These are phyloP conservation scores for Ganoderma resinaceum DNA, from an alignment of 1,284 basidiomycete genomes.

Conservation along the genomic window DNA sequence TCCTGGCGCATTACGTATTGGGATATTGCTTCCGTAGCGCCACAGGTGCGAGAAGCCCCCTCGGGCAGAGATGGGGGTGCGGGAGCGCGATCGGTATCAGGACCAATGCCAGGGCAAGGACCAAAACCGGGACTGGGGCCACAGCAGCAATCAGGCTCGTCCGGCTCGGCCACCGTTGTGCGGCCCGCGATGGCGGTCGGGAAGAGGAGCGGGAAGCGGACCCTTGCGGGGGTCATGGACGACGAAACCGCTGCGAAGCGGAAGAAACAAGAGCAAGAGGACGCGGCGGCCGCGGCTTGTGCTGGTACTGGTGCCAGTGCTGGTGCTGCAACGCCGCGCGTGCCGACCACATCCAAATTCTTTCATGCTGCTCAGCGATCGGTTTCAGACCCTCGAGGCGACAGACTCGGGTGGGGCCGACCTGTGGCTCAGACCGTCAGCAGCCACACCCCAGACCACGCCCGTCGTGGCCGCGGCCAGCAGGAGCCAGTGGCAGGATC, in stretches of 20 bases:
- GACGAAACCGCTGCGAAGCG: constrained; percentile 63
- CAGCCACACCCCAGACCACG: not conserved
- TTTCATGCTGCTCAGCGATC: constrained; percentile 35
- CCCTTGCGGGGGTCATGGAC: constrained; percentile 72
- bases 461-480: constrained; percentile 6
- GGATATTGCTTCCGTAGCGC: constrained; percentile 47
- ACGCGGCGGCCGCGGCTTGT: constrained; percentile 21
- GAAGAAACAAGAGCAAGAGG: constrained; percentile 49
- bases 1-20: constrained; percentile 34
- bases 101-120: not conserved
- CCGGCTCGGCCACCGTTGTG: constrained; percentile 4
- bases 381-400: constrained; percentile 31
- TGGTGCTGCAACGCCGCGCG: constrained; percentile 23
- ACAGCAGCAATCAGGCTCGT: not conserved
- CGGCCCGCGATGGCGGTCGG: constrained; percentile 47
- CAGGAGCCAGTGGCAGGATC: constrained; percentile 44
- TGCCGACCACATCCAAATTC: constrained; percentile 35
- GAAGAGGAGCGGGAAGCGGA: constrained; percentile 75
- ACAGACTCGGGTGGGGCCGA: constrained; percentile 16
- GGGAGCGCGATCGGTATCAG: constrained; percentile 4
- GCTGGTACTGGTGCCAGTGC: not conserved
- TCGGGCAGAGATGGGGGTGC: constrained; percentile 39
- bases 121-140: not conserved
- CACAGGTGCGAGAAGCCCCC: constrained; percentile 47
- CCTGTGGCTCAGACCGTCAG: constrained; percentile 1